Conservation (phyloP, 768 basidiomycete genomes). For the Hericium erinaceus region DNA sequence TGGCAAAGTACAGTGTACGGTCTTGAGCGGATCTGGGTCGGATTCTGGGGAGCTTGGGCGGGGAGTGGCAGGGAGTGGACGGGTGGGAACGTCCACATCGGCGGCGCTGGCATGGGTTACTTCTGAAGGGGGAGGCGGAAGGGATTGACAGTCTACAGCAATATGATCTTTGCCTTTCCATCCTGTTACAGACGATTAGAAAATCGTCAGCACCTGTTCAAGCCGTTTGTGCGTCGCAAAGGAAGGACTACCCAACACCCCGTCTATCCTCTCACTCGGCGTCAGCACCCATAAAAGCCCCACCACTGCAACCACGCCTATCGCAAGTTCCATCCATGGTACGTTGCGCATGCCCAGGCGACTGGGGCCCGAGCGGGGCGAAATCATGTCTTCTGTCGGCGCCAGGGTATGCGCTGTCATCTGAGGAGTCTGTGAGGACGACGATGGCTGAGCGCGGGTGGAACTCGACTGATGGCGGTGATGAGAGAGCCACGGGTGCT, state of each 20-base stretch:
- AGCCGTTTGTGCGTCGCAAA: background rate
- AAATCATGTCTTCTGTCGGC: conserved; percentile 16
- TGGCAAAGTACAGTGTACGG: conserved; percentile 60
- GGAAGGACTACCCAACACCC: conserved; percentile 3
- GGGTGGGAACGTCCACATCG: background rate
- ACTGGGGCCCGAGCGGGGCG: conserved; percentile 40
- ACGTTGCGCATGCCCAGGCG: conserved; percentile 23
- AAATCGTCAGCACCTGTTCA: background rate
- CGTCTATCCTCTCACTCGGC: conserved; percentile 28
- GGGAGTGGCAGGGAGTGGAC: background rate
- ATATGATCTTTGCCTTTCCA: background rate
- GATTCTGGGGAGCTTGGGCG: conserved; percentile 53
- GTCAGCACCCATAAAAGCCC: conserved; percentile 60
- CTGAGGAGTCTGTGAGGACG: background rate
- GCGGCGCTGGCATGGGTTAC: background rate
- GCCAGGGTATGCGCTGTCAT: background rate
- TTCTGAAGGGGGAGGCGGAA: background rate
- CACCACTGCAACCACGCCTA: conserved; percentile 48
- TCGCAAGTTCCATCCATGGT: conserved; percentile 59
- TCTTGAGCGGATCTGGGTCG: conserved; percentile 69
- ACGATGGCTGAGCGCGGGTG: background rate
- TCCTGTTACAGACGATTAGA: background rate
- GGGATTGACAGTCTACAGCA: background rate
- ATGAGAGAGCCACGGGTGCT: background rate
- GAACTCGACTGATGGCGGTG: background rate